A percentile compares a stretch with the other conserved stretches of the same genome.
These are phyloP conservation scores for Cutaneotrichosporon spelunceum DNA, from an alignment of 1,284 basidiomycete species.

Conservation along the genomic window DNA sequence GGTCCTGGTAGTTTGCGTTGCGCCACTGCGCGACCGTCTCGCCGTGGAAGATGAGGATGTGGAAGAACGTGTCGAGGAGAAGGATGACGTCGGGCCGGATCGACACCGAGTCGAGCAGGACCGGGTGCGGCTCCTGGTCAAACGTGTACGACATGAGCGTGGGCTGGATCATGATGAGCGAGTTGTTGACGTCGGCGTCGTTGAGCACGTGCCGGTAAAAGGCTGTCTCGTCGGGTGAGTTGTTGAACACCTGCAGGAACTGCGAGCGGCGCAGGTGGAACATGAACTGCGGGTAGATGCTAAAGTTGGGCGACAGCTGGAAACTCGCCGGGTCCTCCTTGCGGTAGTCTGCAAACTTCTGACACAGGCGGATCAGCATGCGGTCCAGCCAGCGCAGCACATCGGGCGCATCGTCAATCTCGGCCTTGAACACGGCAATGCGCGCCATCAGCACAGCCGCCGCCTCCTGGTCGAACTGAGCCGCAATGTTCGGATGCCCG, in stretches of 20 bases:
- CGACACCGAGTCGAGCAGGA: conserved; percentile 93
- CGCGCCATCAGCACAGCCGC: conserved; percentile 98
- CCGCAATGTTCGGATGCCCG: conserved; percentile 86
- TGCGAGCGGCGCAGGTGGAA: conserved; percentile 97
- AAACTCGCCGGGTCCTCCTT: conserved; percentile 97
- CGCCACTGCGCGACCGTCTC: conserved; percentile 97
- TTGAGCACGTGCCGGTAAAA: conserved; percentile 97
- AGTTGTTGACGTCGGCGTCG: conserved; percentile 98
- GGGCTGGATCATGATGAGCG: conserved; percentile 99
- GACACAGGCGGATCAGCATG: conserved; percentile 97
- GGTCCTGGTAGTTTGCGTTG: conserved; percentile 98
- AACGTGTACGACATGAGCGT: conserved; percentile 99
- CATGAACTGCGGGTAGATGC: conserved; percentile 99
- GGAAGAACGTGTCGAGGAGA: conserved; percentile 99
- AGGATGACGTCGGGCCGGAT: conserved; percentile 96
- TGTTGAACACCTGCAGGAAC: conserved; percentile 99
- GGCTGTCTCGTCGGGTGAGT: conserved; percentile 98
- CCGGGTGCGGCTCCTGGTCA: conserved; percentile 83
- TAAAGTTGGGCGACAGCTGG: conserved; percentile 90
- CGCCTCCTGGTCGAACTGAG: conserved; percentile 96
- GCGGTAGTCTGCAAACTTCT: conserved; percentile 98
- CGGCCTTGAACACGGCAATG: conserved; percentile 98
- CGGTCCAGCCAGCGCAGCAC: conserved; percentile 96
- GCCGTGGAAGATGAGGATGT: conserved; percentile 99
- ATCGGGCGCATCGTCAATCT: conserved; percentile 97